Percentiles rank a stretch among this genome's conserved stretches.
Conservation (phyloP, 2,329 filamentous ascomycete species). For the Trichophyton benhamiae region DNA sequence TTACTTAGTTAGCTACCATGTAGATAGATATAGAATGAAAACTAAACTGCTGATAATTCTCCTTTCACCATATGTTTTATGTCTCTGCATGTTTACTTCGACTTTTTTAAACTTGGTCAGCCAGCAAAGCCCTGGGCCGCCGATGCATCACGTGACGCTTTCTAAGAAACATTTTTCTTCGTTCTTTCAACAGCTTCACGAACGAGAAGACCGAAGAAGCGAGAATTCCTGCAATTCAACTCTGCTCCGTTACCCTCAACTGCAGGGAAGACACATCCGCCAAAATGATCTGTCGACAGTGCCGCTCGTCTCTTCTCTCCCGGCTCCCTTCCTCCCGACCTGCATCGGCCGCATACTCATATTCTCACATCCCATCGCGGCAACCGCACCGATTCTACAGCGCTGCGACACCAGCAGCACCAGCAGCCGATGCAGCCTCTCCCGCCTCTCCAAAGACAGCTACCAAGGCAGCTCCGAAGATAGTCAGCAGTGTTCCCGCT, state of each 20-base stretch:
- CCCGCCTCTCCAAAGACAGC: slow-evolving; percentile 11
- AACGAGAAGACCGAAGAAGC: neutral
- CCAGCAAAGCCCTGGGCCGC: neutral
- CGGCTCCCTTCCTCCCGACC: slow-evolving; percentile 25
- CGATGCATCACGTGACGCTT: neutral
- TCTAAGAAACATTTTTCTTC: neutral
- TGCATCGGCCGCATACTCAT: slow-evolving; percentile 15
- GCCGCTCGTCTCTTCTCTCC: slow-evolving; percentile 29
- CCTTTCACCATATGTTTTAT: too few relatives aligned
- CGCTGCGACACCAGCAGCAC: slow-evolving; percentile 6
- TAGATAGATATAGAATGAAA: neutral
- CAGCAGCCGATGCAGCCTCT: neutral
- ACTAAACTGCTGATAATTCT: neutral
- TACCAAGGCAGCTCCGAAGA: slow-evolving; percentile 20
- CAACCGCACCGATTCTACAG: slow-evolving; percentile 9
- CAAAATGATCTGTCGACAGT: slow-evolving; percentile 33
- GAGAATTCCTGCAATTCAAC: neutral
- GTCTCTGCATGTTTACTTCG: too few relatives aligned
- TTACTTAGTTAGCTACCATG: neutral
- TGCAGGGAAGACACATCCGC: neutral
- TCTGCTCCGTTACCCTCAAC: neutral
- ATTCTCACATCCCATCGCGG: neutral
- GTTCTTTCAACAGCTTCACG: neutral
- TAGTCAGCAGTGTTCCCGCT: slow-evolving; percentile 28
- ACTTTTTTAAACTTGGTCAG: too few relatives aligned